Base-by-base conservation (phyloP, 495 filamentous ascomycete genomes). In the Platismatia glauca region DNA sequence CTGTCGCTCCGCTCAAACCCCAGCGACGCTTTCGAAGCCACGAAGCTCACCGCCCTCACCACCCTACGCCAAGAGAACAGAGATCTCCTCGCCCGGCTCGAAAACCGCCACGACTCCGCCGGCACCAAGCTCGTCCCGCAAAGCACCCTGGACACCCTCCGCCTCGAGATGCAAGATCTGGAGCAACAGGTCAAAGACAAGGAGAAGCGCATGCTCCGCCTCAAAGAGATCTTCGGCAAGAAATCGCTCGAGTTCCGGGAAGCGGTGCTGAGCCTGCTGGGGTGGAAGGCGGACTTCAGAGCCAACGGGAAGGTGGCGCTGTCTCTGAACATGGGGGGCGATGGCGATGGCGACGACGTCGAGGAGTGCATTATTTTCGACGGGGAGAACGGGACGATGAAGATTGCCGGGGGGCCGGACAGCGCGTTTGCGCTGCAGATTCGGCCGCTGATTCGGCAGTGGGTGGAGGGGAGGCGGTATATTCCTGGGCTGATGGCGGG, bases 381-480 rank as follows among this genome's bases (percentile, higher is more conserved):
- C 76, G 95, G 93, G 29, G 93, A 97, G 74, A 87, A 88, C 64
- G 85, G 94, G 33, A 96, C 90, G 29, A 98, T 98, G 94, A 97
- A 97, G 78, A 87, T 97, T 63, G 87, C 86, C 20, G 94, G 94
- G 7, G 94, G 94, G 0, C 89, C 90, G 7, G 83, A 90, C 68
- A 92, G 88, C 69, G 79, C 80, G 34, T 98, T 98, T 74, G 93
- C 91, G 31, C 76, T 82, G 64, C 85, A 90, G 73, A 94, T 97
- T 38, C 83, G 81, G 67, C 86, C 87, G 59, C 80, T 89, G 56
- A 89, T 96, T 68, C 83, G 87, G 70, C 96, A 95, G 73, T 98
- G 94, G 94, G 92, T 96, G 2, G 86, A 93, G 69, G 89, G 89
- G 70, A 82, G 87, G 76, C 88, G 90, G 60, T 90, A 89, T 71